Percentiles rank a stretch among this genome's conserved stretches.
These are phyloP conservation scores for Truncatella angustata DNA, from an alignment of 2,329 filamentous ascomycete genomes.

Conservation along the genomic window DNA sequence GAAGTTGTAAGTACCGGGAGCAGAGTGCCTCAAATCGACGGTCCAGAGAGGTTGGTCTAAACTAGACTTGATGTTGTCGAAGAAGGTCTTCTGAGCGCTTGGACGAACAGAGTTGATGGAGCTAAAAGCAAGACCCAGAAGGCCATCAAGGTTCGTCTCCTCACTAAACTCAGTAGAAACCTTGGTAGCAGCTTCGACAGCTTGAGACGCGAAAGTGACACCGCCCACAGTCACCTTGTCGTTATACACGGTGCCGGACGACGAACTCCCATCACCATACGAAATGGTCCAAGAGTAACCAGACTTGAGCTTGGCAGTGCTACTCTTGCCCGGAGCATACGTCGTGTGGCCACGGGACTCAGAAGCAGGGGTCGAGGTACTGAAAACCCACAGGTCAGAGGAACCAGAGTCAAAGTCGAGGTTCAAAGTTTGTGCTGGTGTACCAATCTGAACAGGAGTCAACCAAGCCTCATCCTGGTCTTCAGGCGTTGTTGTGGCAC, in stretches of 20 bases:
- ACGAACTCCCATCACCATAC: conserved; percentile 21
- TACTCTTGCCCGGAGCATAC: conserved; percentile 20
- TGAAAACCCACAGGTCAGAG: conserved; percentile 27
- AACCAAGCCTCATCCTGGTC: background rate
- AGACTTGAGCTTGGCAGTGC: conserved; percentile 16
- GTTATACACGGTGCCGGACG: conserved; percentile 28
- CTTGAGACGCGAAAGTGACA: conserved; percentile 14
- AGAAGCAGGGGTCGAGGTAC: too few relatives aligned
- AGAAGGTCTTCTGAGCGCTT: conserved; percentile 18
- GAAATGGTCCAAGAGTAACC: conserved; percentile 20
- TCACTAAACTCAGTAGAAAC: conserved; percentile 19
- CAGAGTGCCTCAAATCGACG: conserved; percentile 20
- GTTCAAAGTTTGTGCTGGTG: conserved; percentile 21
- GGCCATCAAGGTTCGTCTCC: conserved; percentile 18
- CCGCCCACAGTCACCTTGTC: conserved; percentile 19
- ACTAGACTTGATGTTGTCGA: conserved; percentile 18
- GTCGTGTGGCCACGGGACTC: conserved; percentile 17
- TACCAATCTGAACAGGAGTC: conserved; percentile 22
- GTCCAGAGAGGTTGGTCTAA: conserved; percentile 22
- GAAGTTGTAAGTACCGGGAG: conserved; percentile 33
- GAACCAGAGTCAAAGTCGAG: conserved; percentile 27
- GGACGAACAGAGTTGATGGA: conserved; percentile 18
- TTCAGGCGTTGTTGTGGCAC: conserved; percentile 10
- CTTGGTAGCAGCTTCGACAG: conserved; percentile 19
- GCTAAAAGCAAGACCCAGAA: conserved; percentile 22